Conservation (phyloP, 2,329 filamentous ascomycete genomes). For the Epichloe sibirici region DNA sequence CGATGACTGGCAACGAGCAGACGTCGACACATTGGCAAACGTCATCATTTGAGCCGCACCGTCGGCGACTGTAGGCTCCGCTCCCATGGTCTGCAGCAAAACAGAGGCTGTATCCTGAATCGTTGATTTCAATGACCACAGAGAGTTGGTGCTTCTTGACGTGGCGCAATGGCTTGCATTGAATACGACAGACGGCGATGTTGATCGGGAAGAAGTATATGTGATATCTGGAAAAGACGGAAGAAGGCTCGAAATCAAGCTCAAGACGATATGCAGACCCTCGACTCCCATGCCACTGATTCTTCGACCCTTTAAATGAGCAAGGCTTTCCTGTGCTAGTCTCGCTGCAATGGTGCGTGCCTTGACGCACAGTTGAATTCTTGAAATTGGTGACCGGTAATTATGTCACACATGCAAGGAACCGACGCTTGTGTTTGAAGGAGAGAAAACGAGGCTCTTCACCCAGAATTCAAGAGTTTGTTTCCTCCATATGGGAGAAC, state of each 20-base stretch:
- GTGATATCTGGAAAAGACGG: neutral
- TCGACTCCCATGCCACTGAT: neutral
- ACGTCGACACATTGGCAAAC: neutral
- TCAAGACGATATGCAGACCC: neutral
- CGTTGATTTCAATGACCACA: neutral
- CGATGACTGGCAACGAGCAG: neutral
- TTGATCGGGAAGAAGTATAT: neutral
- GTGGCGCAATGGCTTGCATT: neutral
- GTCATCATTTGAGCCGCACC: neutral
- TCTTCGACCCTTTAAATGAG: neutral
- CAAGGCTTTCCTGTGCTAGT: neutral
- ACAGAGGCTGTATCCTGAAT: neutral
- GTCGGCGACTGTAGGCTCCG: neutral
- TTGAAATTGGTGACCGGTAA: constrained; percentile 2
- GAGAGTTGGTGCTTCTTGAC: neutral
- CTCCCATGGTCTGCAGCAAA: neutral
- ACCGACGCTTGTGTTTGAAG: constrained; percentile 1
- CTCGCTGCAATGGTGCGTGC: neutral
- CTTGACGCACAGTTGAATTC: neutral
- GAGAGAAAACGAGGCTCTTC: constrained; percentile 1
- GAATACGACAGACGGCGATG: neutral
- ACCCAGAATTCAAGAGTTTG: neutral
- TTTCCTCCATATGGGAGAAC: neutral
- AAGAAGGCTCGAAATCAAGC: neutral
- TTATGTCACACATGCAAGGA: constrained; percentile 10